Conservation (phyloP, 1,284 basidiomycete species). For the Pascua guehoae region DNA sequence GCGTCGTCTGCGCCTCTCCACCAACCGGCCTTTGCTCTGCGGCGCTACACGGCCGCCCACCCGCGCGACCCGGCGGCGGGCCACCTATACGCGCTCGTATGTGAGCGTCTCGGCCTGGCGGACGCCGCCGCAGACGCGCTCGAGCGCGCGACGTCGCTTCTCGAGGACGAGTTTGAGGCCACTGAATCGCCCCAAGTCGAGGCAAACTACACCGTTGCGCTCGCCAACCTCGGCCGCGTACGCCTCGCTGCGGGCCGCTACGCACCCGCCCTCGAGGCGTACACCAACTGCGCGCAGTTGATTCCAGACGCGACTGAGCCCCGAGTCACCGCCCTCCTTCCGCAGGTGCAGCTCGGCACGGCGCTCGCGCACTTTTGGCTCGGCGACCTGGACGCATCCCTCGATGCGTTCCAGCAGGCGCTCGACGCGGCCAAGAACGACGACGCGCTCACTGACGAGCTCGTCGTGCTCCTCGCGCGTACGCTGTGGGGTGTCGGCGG, state of each 20-base stretch:
- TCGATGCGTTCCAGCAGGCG: constrained; percentile 65
- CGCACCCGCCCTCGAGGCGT: constrained; percentile 63
- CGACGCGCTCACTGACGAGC: constrained; percentile 59
- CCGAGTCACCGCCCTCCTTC: constrained; percentile 18
- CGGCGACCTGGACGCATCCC: constrained; percentile 61
- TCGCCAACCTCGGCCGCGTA: constrained; percentile 76
- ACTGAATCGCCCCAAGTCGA: constrained; percentile 75
- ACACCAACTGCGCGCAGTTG: constrained; percentile 70
- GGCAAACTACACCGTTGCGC: constrained; percentile 73
- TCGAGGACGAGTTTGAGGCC: constrained; percentile 85
- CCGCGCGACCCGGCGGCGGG: constrained; percentile 70
- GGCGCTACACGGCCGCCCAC: constrained; percentile 66
- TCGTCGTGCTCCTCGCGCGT: constrained; percentile 72
- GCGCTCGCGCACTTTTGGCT: constrained; percentile 69
- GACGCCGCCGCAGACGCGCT: constrained; percentile 64
- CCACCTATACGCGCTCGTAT: constrained; percentile 81
- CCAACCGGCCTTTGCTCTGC: constrained; percentile 70
- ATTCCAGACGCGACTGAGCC: constrained; percentile 45
- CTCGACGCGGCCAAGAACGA: constrained; percentile 57
- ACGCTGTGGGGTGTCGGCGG: constrained; percentile 75
- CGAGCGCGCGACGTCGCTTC: constrained; percentile 56
- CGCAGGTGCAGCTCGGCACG: constrained; percentile 66
- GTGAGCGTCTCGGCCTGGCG: constrained; percentile 73
- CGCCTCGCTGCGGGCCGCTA: constrained; percentile 62
- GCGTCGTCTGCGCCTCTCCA: constrained; percentile 56